A percentile compares a stretch with the other conserved stretches of the same genome.
Conservation (phyloP, 805 yeast species). For the Kazachstania bromeliacearum region DNA sequence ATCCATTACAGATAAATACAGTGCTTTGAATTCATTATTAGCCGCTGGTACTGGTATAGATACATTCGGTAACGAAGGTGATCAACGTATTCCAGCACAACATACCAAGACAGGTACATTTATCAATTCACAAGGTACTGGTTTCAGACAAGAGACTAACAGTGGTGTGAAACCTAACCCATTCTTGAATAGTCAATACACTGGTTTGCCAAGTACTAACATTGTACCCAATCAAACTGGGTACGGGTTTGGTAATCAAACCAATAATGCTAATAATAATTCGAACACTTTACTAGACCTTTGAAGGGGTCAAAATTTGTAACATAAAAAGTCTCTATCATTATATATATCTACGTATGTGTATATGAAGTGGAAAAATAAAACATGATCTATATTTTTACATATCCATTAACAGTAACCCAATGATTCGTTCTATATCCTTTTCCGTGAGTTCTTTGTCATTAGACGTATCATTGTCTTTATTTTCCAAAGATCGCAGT, state of each 20-base stretch:
- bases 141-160: constrained; percentile 43
- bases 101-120: constrained; percentile 76
- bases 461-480: constrained; percentile 7
- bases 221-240: constrained; percentile 85
- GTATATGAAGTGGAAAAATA: constrained; percentile 1
- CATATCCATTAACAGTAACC: constrained; percentile 26
- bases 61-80: constrained; percentile 49
- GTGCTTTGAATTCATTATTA: constrained; percentile 68
- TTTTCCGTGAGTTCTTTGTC: constrained; percentile 15
- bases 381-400: constrained; percentile 4
- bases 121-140: constrained; percentile 84
- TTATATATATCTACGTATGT: constrained; percentile 4
- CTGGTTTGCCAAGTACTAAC: constrained; percentile 56
- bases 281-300: neutral
- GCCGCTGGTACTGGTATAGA: constrained; percentile 88
- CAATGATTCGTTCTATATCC: constrained; percentile 26
- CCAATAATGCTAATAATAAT: constrained; percentile 13
- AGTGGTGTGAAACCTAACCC: constrained; percentile 27
- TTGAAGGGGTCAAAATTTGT: neutral
- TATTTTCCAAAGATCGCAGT: constrained; percentile 22
- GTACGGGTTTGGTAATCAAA: constrained; percentile 84
- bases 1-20: constrained; percentile 45
- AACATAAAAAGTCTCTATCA: constrained; percentile 2
- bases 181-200: constrained; percentile 53
- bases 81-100: constrained; percentile 77